A percentile compares a stretch with the other conserved stretches of the same genome.
Conservation (phyloP, 163 green algal genomes). For the Botryococcus braunii region DNA sequence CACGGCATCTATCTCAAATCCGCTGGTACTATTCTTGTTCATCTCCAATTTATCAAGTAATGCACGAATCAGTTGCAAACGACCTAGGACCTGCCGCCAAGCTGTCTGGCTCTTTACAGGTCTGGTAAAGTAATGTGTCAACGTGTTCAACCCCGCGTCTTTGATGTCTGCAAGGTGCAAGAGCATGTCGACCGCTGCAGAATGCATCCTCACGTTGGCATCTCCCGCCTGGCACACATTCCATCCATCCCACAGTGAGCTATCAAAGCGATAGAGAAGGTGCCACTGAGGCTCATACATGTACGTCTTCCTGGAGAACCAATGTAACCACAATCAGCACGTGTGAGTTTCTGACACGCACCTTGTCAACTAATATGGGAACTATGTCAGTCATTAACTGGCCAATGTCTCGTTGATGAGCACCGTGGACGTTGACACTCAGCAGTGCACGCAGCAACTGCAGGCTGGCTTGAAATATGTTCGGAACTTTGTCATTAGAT, state of each 20-base stretch:
- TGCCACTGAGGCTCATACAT: not conserved
- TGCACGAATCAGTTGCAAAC: too few species aligned
- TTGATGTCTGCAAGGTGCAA: slow-evolving; percentile 24
- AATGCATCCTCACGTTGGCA: slow-evolving; percentile 46
- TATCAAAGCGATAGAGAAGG: slow-evolving; percentile 2
- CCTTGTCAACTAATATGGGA: slow-evolving; percentile 56
- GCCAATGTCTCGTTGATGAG: not conserved
- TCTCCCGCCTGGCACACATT: slow-evolving; percentile 33
- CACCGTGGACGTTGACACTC: not conserved
- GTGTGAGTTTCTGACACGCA: not conserved
- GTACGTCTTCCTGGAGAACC: too few species aligned
- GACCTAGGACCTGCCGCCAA: slow-evolving; percentile 61
- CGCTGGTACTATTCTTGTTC: too few species aligned
- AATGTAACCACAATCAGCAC: too few species aligned
- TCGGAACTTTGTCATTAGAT: slow-evolving; percentile 52
- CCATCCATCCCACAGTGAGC: too few species aligned
- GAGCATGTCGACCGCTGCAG: slow-evolving; percentile 14
- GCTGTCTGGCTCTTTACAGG: slow-evolving; percentile 57
- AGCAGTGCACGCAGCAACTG: slow-evolving; percentile 2
- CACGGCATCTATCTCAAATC: slow-evolving; percentile 48
- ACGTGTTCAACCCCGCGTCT: slow-evolving; percentile 25
- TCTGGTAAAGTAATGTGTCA: slow-evolving; percentile 28
- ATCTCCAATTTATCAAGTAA: too few species aligned
- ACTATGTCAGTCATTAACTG: slow-evolving; percentile 31
- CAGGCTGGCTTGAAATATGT: slow-evolving; percentile 47